Base-by-base conservation (phyloP, 2,329 filamentous ascomycete species). In the Pezicula neosporulosa region DNA sequence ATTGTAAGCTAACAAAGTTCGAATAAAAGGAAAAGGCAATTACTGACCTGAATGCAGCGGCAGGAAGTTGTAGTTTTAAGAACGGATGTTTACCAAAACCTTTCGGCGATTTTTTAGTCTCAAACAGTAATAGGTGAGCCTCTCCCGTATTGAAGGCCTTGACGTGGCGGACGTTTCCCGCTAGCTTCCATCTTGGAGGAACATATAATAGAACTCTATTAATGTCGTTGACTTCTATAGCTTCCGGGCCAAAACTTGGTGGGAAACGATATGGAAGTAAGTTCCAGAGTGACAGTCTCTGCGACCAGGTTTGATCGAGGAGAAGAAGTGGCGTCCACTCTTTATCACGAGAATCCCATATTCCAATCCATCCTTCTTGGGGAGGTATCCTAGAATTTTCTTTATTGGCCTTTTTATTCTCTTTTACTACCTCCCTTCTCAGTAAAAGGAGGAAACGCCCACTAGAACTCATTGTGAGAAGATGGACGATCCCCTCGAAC, bases 381-480 rank as follows among this genome's bases (percentile, higher is more conserved):
- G 28, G 43, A 6, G 24, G 24, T 24, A 24, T 24, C 24, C 19
- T 27, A 21, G 30, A 18, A 5, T 8, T 30, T 27, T 33, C 21
- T 3, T 21, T 8, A 21, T 43, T 43, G 19, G 2, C 15, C 16
- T 21, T 43, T 16, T 18, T 24, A 3, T 18, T 43, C 41, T 43
- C 16, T 43, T 43, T 30, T 18, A 21, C 9, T 39, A 28, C 35
- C 35, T 50, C 35, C 19, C 24, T 28, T 46, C 37, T 37, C 18
- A 48, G 12, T 38, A 50, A 16, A 18, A 50, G 35, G 13, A 50
- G 27, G 27, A 50, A 50, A 19, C 48, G 41, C 6, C 48, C 48
- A 36, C 36, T 19, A 38, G 44, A 36, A 44, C 48, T 50, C 19
- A 50, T 21, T 6, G 38, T 18, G 16, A 50, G 48, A 37, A 50